Conservation (phyloP, 2,329 filamentous ascomycete species). For the Claviceps lovelessii region DNA sequence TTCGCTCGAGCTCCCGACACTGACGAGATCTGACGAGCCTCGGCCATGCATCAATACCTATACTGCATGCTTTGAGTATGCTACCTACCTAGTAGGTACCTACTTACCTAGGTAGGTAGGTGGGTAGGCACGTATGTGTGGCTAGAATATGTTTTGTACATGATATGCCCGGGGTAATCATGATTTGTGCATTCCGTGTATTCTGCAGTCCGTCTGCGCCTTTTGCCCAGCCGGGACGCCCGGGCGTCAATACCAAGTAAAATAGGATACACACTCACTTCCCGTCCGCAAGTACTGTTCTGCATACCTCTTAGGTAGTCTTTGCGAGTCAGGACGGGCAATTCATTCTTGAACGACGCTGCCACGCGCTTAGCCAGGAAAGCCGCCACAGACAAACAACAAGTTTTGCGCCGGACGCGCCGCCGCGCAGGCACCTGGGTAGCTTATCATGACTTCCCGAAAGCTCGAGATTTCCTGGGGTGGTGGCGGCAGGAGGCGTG, state of each 20-base stretch:
- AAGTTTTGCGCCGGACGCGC: neutral
- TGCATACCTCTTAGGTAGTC: no score
- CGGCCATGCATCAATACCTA: neutral
- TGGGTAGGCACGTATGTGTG: neutral
- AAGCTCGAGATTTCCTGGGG: neutral
- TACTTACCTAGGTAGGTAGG: no score
- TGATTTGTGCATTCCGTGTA: neutral
- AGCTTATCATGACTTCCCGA: neutral
- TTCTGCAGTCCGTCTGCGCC: neutral
- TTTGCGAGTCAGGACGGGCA: no score
- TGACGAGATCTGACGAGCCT: neutral
- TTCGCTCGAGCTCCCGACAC: neutral
- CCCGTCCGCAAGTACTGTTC: no score
- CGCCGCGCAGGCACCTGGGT: neutral
- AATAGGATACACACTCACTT: no score
- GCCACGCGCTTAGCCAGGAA: neutral
- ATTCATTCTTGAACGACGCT: no score
- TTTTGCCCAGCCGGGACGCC: no score
- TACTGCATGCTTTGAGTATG: neutral
- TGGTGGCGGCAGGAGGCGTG: neutral
- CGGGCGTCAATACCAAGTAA: no score
- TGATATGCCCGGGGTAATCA: neutral
- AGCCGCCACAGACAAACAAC: neutral
- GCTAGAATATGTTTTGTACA: neutral
- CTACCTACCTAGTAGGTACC: no score